These are phyloP conservation scores for Cynara cardunculus DNA, from an alignment of 129 eudicot species.

Conservation along the genomic window DNA sequence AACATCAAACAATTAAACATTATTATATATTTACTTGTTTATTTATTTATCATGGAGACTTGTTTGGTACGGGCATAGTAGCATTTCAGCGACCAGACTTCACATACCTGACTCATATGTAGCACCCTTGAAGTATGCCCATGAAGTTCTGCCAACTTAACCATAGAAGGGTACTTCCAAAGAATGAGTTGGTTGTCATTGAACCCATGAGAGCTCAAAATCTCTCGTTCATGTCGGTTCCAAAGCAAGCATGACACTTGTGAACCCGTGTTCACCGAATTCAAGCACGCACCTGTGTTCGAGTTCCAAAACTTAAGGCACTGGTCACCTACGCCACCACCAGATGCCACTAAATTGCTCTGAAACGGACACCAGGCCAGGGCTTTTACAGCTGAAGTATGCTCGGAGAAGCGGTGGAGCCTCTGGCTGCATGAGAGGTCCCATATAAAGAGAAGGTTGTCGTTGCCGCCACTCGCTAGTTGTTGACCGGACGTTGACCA, in stretches of 20 bases:
- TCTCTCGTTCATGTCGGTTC: slow-evolving; percentile 51
- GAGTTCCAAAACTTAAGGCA: slow-evolving; percentile 68
- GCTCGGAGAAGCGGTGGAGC: slow-evolving; percentile 47
- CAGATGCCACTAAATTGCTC: slow-evolving; percentile 60
- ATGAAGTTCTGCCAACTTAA: slow-evolving; percentile 49
- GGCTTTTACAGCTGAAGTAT: slow-evolving; percentile 67
- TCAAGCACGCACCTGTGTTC: slow-evolving; percentile 51
- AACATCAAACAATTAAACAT: too few species aligned
- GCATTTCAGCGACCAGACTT: neutral
- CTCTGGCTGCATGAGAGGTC: slow-evolving; percentile 33
- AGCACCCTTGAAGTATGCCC: slow-evolving; percentile 67
- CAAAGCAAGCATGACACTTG: slow-evolving; percentile 62
- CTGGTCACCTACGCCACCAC: slow-evolving; percentile 60
- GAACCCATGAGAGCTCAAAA: slow-evolving; percentile 70
- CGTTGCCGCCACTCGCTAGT: slow-evolving; percentile 81
- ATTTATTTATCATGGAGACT: neutral
- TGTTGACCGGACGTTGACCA: slow-evolving; percentile 69
- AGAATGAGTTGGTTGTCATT: slow-evolving; percentile 50
- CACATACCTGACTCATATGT: slow-evolving; percentile 59
- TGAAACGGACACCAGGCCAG: slow-evolving; percentile 78
- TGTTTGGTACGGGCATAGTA: neutral
- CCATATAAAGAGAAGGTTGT: slow-evolving; percentile 62
- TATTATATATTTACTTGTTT: too few species aligned
- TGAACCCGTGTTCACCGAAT: slow-evolving; percentile 56
- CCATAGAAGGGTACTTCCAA: slow-evolving; percentile 76